These are phyloP conservation scores for Huntiella bhutanensis DNA, from an alignment of 2,329 filamentous ascomycete genomes.

Conservation along the genomic window DNA sequence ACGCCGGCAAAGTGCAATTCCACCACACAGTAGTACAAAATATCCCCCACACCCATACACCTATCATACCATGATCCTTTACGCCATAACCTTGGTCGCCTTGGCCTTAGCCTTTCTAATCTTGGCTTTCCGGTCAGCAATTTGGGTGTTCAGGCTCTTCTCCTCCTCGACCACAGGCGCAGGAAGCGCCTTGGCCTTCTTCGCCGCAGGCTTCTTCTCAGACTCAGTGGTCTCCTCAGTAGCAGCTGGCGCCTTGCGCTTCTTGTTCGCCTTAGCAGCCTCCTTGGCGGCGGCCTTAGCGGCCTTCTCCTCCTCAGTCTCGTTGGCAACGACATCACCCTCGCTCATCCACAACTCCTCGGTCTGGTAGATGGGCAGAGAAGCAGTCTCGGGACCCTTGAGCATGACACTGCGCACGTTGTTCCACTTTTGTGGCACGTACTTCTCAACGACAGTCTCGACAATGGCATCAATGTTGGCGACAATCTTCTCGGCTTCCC, in stretches of 20 bases:
- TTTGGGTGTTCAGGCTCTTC: conserved; percentile 36
- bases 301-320: conserved; percentile 29
- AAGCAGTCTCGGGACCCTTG: conserved; percentile 75
- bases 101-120: conserved; percentile 36
- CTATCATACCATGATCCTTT: neutral
- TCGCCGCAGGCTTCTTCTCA: conserved; percentile 18
- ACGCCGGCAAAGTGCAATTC: conserved; percentile 11
- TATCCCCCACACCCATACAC: neutral
- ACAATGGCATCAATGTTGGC: conserved; percentile 65
- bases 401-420: conserved; percentile 72
- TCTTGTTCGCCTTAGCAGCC: conserved; percentile 34
- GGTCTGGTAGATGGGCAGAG: conserved; percentile 86
- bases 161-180: conserved; percentile 22
- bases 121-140: conserved; percentile 37
- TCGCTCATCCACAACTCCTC: conserved; percentile 79
- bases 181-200: conserved; percentile 25
- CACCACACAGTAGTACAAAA: neutral
- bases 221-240: conserved; percentile 13
- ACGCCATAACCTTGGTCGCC: conserved; percentile 8
- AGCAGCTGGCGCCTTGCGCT: conserved; percentile 26
- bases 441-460: conserved; percentile 52
- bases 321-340: conserved; percentile 49
- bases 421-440: conserved; percentile 70
- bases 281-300: conserved; percentile 22
- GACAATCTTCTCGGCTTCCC: conserved; percentile 54